Evolutionary conservation across 1,284 basidiomycete species (phyloP).

Genomic region (Ceratobasidium sp.): DNA sequence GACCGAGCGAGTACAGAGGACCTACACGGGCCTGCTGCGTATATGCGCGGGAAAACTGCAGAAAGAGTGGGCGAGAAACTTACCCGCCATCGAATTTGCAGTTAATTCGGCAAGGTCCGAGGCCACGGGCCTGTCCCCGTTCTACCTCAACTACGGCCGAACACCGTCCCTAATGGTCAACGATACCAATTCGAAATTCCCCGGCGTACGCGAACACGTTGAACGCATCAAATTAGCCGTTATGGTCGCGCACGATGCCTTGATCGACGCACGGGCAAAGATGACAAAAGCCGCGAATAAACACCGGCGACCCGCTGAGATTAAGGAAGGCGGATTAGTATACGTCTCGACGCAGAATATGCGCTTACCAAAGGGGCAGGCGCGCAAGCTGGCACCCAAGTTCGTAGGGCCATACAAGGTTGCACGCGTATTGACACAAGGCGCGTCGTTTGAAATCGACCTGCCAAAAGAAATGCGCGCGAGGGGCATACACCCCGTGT

Average conservation of each 20-base stretch:
- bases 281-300: constrained; percentile 56
- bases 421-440: constrained; percentile 49
- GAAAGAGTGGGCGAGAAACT: constrained; percentile 50
- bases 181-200: constrained; percentile 45
- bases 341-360: constrained; percentile 58
- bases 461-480: constrained; percentile 52
- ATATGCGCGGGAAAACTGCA: constrained; percentile 48
- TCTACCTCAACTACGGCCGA: constrained; percentile 59
- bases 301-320: constrained; percentile 47
- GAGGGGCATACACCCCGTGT: constrained; percentile 40
- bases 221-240: constrained; percentile 38
- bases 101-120: constrained; percentile 56
- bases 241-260: constrained; percentile 55
- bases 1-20: constrained; percentile 48
- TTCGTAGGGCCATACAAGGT: constrained; percentile 58
- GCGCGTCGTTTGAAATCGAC: constrained; percentile 55
- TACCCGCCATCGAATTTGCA: constrained; percentile 54
- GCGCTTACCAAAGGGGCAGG: constrained; percentile 54
- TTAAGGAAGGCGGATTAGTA: constrained; percentile 52
- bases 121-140: constrained; percentile 59
- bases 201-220: constrained; percentile 48
- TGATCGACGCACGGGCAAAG: constrained; percentile 54
- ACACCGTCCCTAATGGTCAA: constrained; percentile 52
- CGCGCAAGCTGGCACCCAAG: constrained; percentile 45
- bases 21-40: constrained; percentile 50